Conservation (phyloP, 306 rosid genomes). For the Cucumis melo region DNA sequence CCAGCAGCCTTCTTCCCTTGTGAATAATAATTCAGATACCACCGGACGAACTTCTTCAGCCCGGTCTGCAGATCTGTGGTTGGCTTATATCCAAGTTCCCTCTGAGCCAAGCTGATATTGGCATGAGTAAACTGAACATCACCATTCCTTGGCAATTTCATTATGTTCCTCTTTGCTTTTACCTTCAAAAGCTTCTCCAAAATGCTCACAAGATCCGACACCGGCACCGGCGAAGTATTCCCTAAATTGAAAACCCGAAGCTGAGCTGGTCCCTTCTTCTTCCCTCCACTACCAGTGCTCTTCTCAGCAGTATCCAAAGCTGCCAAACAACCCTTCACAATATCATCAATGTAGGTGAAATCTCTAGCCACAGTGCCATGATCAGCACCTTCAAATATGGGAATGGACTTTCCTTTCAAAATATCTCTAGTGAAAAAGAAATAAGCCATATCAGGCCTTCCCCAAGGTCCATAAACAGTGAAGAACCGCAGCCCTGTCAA, state of each 20-base stretch:
- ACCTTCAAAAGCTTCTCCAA: slow-evolving; percentile 91
- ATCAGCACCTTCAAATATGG: slow-evolving; percentile 70
- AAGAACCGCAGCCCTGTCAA: slow-evolving; percentile 82
- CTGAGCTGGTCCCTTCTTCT: slow-evolving; percentile 80
- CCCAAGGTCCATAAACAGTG: slow-evolving; percentile 99
- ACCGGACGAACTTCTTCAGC: slow-evolving; percentile 86
- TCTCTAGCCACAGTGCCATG: slow-evolving; percentile 92
- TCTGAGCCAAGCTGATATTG: slow-evolving; percentile 76
- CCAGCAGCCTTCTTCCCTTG: slow-evolving; percentile 68
- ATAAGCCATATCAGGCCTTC: slow-evolving; percentile 96
- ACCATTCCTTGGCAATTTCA: slow-evolving; percentile 85
- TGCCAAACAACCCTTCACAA: slow-evolving; percentile 84
- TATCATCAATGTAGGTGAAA: slow-evolving; percentile 94
- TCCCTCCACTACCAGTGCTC: slow-evolving; percentile 96
- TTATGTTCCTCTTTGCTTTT: slow-evolving; percentile 63
- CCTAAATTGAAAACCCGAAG: slow-evolving; percentile 88
- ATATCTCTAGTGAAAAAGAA: slow-evolving; percentile 85
- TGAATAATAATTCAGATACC: slow-evolving; percentile 73
- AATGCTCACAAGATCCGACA: slow-evolving; percentile 65
- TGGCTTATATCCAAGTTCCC: slow-evolving; percentile 83
- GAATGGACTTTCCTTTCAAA: slow-evolving; percentile 65
- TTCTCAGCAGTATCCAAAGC: slow-evolving; percentile 90
- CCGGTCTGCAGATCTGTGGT: slow-evolving; percentile 73
- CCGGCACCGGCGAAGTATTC: slow-evolving; percentile 90
- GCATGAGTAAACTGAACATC: slow-evolving; percentile 94